Evolutionary conservation across 352 stramenopile species (phyloP), one percentile per base, ranked within the genome.

Genomic region (Globisporangium nagaii): DNA sequence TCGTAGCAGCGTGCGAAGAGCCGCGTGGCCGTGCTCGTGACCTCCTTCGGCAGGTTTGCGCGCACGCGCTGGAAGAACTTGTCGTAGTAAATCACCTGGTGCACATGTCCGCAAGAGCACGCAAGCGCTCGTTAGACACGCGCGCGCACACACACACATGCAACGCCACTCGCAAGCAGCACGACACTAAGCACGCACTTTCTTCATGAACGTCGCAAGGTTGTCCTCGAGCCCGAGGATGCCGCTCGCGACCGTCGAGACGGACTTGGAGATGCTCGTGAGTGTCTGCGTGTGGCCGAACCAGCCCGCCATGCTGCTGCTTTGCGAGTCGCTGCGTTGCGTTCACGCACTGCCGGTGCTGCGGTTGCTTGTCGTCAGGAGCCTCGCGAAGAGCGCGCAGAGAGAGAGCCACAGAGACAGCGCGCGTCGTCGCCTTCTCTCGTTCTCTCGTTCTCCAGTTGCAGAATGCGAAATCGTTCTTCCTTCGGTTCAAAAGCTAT

Each of bases 181-280:
- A n/a, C n/a, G n/a, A n/a, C n/a, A n/a, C n/a, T n/a, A n/a, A n/a
- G n/a, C n/a, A 24, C 39, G 25, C 11, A 86, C 82, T 63, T 93
- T 93, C 64, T 90, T 88, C 79, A 93, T 93, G 56, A 93, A 93
- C 3, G 73, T 89, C n/a, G 77, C 72, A 25, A 93, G 63, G 42
- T 93, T 84, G 31, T 83, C 68, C 46, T 93, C 75, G 53, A 93
- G 71, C 10, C 79, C 73, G 25, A 87, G 67, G 44, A 93, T 89
- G 55, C 78, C 79, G 32, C 66, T 71, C 11, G 73, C 73, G 43
- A 84, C 71, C 9, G 70, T 78, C 43, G 82, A 75, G 63, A 93
- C 84, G 53, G 79, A 90, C 71, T 93, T 93, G 74, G 77, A 82
- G 63, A 93, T 90, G 66, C 75, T 88, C 31, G 82, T 85, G 54